Percentiles rank a stretch among this genome's conserved stretches.
phyloP scores from a whole-genome alignment of 1,139 yeast species.

The Eremothecium coryli region DNA sequence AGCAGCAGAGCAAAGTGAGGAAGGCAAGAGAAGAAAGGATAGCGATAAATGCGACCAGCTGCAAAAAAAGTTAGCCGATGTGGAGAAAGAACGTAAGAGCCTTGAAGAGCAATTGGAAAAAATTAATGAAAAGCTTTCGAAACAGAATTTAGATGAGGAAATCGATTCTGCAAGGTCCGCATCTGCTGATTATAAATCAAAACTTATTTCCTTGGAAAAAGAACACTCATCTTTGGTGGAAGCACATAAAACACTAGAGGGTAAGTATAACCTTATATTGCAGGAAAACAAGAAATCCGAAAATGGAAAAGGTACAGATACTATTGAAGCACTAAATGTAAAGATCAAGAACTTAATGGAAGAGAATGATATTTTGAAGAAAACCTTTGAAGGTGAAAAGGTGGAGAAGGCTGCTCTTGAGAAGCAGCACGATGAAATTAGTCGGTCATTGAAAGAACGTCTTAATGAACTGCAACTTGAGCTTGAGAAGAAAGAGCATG shows the following conservation, averaged over 20 bases:
- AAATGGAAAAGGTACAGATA: too few relatives aligned
- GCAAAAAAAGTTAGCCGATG: slow-evolving; percentile 13
- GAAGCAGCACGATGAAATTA: slow-evolving; percentile 6
- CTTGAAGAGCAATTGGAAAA: slow-evolving; percentile 7
- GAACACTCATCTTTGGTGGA: too few relatives aligned
- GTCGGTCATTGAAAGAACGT: neutral
- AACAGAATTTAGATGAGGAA: too few relatives aligned
- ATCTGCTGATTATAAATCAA: too few relatives aligned
- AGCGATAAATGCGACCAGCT: too few relatives aligned
- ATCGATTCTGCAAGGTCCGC: too few relatives aligned
- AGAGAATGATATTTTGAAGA: slow-evolving; percentile 4
- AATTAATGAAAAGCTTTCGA: slow-evolving; percentile 3
- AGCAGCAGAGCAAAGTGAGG: too few relatives aligned
- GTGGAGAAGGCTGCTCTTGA: slow-evolving; percentile 4
- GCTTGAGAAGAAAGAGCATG: neutral
- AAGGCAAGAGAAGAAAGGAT: too few relatives aligned
- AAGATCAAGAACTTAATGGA: slow-evolving; percentile 5
- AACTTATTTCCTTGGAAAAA: slow-evolving; percentile 6
- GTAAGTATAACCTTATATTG: too few relatives aligned
- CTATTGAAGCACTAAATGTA: too few relatives aligned
- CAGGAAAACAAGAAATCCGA: too few relatives aligned
- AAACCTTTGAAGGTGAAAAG: slow-evolving; percentile 7
- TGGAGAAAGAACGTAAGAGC: slow-evolving; percentile 9
- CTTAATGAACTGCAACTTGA: neutral
- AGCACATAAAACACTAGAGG: too few relatives aligned